Evolutionary conservation across 2,329 filamentous ascomycete species (phyloP), one percentile per base, ranked within the genome.

Genomic region (Nothophoma quercina): DNA sequence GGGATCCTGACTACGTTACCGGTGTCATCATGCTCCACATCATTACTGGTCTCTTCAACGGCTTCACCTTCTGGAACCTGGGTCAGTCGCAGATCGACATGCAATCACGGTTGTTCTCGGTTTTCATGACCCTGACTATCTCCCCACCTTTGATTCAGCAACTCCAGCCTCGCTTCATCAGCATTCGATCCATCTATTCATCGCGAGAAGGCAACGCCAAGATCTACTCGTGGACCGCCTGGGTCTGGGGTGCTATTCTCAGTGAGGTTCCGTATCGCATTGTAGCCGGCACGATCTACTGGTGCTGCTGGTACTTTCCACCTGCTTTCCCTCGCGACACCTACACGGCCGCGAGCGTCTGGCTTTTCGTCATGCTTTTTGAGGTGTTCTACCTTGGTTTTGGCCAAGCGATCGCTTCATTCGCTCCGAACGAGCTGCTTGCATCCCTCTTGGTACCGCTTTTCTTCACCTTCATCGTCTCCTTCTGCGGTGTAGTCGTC

Each of bases 81-180:
- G 74, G 74, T 3, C 65, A 75, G 46, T 72, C 69, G 15, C 69
- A 71, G 43, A 68, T 75, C 26, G 77, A 79, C 35, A 72, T 79
- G 57, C 74, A 77, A 69, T 87, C 85, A 38, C 81, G 88, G 7
- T 80, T 93, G 7, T 93, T 93, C 74, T 86, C 87, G 7, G 80
- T 88, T 48, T 93, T 93, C 73, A 86, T 91, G 81, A 88, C 88
- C 0, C 78, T 93, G 4, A 90, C 87, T 6, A 89, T 95, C 58
- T 83, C 84, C 1, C 88, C 88, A 0, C 87, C 88, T 0, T 77
- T 93, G 1, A 89, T 93, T 51, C 88, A 92, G 63, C 89, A 93
- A 62, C 79, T 93, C 0, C 88, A 93, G 65, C 90, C 90, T 0
- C 83, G 84, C 5, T 92, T 88, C 68, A 76, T 91, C 43, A 78